A percentile compares a stretch with the other conserved stretches of the same genome.
Conservation (phyloP, 805 yeast genomes). For the Nakazawaea populi region DNA sequence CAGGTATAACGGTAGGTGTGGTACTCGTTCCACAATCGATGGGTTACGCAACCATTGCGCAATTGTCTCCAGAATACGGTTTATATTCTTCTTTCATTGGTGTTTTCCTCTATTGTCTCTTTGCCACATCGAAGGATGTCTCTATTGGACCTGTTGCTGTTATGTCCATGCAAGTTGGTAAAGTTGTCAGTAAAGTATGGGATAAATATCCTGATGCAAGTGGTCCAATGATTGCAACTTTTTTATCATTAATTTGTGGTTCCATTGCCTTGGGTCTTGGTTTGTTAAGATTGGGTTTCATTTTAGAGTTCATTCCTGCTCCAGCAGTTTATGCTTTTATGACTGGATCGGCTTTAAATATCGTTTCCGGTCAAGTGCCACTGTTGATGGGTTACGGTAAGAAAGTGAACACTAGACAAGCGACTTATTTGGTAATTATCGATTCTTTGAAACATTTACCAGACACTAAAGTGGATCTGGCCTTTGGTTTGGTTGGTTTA, state of each 20-base stretch:
- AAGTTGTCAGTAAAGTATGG: conserved; percentile 63
- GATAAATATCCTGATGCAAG: conserved; percentile 35
- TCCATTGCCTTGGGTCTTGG: conserved; percentile 81
- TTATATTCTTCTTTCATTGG: conserved; percentile 90
- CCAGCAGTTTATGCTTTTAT: conserved; percentile 94
- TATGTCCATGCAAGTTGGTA: conserved; percentile 82
- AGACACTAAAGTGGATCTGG: conserved; percentile 72
- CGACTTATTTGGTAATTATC: conserved; percentile 67
- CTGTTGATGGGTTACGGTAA: conserved; percentile 71
- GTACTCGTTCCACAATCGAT: conserved; percentile 93
- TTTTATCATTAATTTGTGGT: conserved; percentile 78
- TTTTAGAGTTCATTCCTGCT: conserved; percentile 81
- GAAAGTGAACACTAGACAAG: conserved; percentile 62
- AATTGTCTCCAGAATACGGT: conserved; percentile 77
- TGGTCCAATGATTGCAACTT: conserved; percentile 75
- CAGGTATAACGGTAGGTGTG: conserved; percentile 91
- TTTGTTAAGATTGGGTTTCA: conserved; percentile 75
- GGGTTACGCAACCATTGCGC: conserved; percentile 90
- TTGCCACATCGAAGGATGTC: conserved; percentile 94
- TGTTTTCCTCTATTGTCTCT: conserved; percentile 79
- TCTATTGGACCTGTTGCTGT: conserved; percentile 97
- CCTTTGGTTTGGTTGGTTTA: conserved; percentile 77
- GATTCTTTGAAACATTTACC: conserved; percentile 67
- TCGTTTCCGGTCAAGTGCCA: conserved; percentile 82
- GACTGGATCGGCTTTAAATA: conserved; percentile 89